These are phyloP conservation scores for Boletus rubroflammeus DNA, from an alignment of 768 basidiomycete species.

Conservation along the genomic window DNA sequence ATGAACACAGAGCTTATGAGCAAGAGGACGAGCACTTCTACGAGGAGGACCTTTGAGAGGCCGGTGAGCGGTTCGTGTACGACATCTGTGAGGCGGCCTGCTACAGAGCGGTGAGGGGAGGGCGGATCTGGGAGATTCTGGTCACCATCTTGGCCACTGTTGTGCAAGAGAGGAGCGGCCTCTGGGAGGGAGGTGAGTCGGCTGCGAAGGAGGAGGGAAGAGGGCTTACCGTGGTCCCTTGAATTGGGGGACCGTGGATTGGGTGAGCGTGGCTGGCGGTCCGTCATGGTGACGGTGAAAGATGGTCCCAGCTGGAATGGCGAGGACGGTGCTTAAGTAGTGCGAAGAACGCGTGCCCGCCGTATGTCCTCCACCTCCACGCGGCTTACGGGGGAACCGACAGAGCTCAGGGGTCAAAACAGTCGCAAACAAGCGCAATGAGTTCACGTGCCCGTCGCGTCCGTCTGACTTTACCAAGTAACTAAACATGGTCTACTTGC, in stretches of 20 bases:
- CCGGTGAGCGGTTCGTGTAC: slow-evolving; percentile 78
- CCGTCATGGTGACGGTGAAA: slow-evolving; percentile 47
- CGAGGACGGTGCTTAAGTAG: slow-evolving; percentile 28
- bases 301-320: slow-evolving; percentile 5
- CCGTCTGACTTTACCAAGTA: no score
- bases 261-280: slow-evolving; percentile 49
- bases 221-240: slow-evolving; percentile 50
- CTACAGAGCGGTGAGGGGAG: slow-evolving; percentile 35
- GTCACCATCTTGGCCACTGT: slow-evolving; percentile 43
- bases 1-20: slow-evolving; percentile 85
- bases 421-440: slow-evolving; percentile 12
- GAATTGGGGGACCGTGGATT: slow-evolving; percentile 54
- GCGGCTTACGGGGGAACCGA: slow-evolving; percentile 17
- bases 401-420: slow-evolving; percentile 14
- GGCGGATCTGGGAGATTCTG: slow-evolving; percentile 30
- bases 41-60: slow-evolving; percentile 78
- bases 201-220: not conserved
- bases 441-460: slow-evolving; percentile 13
- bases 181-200: slow-evolving; percentile 39
- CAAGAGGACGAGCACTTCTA: slow-evolving; percentile 71
- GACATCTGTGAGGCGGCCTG: slow-evolving; percentile 43
- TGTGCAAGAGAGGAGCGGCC: slow-evolving; percentile 58
- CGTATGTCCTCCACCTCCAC: slow-evolving; percentile 27
- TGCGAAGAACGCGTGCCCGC: slow-evolving; percentile 24
- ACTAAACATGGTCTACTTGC: slow-evolving; percentile 74